These are phyloP conservation scores for Penicillium sp. DNA, from an alignment of 2,329 filamentous ascomycete genomes.

Conservation along the genomic window DNA sequence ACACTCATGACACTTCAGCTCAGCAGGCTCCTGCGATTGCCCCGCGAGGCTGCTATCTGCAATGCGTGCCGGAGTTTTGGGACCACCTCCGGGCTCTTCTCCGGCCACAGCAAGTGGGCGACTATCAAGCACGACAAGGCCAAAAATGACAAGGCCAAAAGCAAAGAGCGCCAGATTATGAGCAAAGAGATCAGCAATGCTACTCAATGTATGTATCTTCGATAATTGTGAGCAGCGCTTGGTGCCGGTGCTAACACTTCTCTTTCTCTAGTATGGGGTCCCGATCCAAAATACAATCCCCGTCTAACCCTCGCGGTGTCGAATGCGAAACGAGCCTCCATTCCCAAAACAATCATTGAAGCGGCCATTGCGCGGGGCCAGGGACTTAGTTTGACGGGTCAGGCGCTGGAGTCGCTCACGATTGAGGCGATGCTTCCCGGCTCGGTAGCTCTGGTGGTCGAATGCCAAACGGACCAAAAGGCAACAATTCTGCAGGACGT, in stretches of 20 bases:
- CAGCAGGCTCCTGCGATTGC: slow-evolving; percentile 24
- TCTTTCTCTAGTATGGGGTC: slow-evolving; percentile 66
- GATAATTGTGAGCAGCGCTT: not conserved
- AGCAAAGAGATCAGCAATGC: slow-evolving; percentile 74
- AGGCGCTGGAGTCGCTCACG: slow-evolving; percentile 74
- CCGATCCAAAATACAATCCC: slow-evolving; percentile 74
- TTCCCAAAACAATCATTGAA: slow-evolving; percentile 85
- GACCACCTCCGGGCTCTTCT: slow-evolving; percentile 51
- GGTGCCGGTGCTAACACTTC: slow-evolving; percentile 15
- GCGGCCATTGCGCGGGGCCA: slow-evolving; percentile 85
- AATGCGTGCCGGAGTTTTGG: slow-evolving; percentile 51
- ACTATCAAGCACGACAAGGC: slow-evolving; percentile 96
- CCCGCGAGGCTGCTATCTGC: slow-evolving; percentile 19
- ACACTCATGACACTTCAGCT: slow-evolving; percentile 32
- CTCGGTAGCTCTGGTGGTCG: slow-evolving; percentile 75
- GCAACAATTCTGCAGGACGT: slow-evolving; percentile 74
- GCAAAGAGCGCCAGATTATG: slow-evolving; percentile 68
- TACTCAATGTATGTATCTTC: slow-evolving; percentile 66
- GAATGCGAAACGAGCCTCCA: slow-evolving; percentile 80
- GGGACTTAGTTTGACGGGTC: slow-evolving; percentile 75
- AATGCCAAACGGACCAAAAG: slow-evolving; percentile 84
- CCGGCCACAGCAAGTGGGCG: slow-evolving; percentile 91
- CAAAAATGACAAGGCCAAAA: slow-evolving; percentile 76
- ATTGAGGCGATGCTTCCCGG: slow-evolving; percentile 81
- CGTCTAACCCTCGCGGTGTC: slow-evolving; percentile 73